Percentiles rank a stretch among this genome's conserved stretches.
Evolutionary conservation across 768 basidiomycete species (phyloP).

Genomic region (Hygrophoropsis aurantiaca): DNA sequence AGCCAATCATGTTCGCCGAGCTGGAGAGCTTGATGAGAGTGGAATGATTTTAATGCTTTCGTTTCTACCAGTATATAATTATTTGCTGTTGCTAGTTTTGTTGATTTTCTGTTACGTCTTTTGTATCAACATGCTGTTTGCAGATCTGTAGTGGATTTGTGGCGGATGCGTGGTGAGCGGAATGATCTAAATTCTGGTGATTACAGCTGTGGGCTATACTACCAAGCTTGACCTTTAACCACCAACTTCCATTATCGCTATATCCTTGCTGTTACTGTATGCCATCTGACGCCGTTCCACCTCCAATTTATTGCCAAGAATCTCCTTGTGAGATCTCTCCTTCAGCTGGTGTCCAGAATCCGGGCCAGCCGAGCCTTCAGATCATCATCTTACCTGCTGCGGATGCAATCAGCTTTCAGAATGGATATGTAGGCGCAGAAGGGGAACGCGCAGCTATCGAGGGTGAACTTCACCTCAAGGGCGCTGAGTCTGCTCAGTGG

Average conservation of each 20-base stretch:
- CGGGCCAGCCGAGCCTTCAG: slow-evolving; percentile 45
- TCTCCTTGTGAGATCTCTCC: slow-evolving; percentile 23
- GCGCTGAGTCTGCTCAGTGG: slow-evolving; percentile 56
- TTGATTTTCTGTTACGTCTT: too few species aligned
- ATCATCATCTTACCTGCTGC: slow-evolving; percentile 73
- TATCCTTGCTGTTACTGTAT: slow-evolving; percentile 12
- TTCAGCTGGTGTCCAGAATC: slow-evolving; percentile 15
- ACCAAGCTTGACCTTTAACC: too few species aligned
- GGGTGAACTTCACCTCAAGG: slow-evolving; percentile 86
- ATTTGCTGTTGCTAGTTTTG: too few species aligned
- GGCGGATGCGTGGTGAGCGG: too few species aligned
- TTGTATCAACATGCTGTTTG: too few species aligned
- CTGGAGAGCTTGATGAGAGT: slow-evolving; percentile 77
- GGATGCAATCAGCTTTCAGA: slow-evolving; percentile 77
- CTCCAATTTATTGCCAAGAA: slow-evolving; percentile 62
- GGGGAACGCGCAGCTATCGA: slow-evolving; percentile 82
- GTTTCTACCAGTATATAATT: too few species aligned
- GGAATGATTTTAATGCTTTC: slow-evolving; percentile 36
- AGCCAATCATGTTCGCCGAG: slow-evolving; percentile 73
- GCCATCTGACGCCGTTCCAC: slow-evolving; percentile 47
- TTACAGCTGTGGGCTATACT: too few species aligned
- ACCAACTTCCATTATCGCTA: too few species aligned
- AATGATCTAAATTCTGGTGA: too few species aligned
- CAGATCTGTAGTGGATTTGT: too few species aligned
- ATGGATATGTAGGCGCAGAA: slow-evolving; percentile 81